Base-by-base conservation (phyloP, 2,329 filamentous ascomycete species). In the Hypoxylon sp. region DNA sequence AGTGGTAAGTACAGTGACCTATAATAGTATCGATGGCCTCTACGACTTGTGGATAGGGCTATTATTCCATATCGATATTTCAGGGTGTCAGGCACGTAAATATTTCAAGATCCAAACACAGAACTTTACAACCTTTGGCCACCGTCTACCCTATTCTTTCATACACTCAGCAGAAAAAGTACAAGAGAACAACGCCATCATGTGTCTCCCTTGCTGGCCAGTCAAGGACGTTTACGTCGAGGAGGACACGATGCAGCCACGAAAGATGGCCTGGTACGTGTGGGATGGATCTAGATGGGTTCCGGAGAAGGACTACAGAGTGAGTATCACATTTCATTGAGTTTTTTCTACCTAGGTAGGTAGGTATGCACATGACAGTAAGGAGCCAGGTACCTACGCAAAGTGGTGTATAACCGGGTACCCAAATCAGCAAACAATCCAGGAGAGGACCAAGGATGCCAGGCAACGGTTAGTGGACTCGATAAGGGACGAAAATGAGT, bases 131-230 rank as follows among this genome's bases (percentile, higher is more conserved):
- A 32, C 2, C 24, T n/a, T 20, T 24, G 1, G 13, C 22, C 43
- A 32, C 28, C 22, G 32, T 41, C 32, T 28, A 17, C 11, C 28
- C 32, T 20, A 43, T 24, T 20, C 47, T 19, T 26, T 7, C 17
- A 15, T 8, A 34, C 24, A 50, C 28, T 48, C 22, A 24, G 6
- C 22, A 6, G 24, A 39, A 22, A 11, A 39, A 24, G 7, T 13
- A 39, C 41, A 32, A 20, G 47, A 56, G 24, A 15, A 37, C 44
- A 39, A 19, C 47, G 19, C 30, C 70, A 75, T 50, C 6, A 86
- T 87, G 84, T 87, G 84, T 56, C 76, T 85, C n/a, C 79, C 81
- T 4, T 85, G 82, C 70, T 85, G 84, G 74, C 79, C 83, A 0
- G 81, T 80, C 48, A 73, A 76, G 72, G 82, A 84, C 72, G 62